These are phyloP conservation scores for Ceriops zippeliana DNA, from an alignment of 345 rosid genomes.

Conservation along the genomic window DNA sequence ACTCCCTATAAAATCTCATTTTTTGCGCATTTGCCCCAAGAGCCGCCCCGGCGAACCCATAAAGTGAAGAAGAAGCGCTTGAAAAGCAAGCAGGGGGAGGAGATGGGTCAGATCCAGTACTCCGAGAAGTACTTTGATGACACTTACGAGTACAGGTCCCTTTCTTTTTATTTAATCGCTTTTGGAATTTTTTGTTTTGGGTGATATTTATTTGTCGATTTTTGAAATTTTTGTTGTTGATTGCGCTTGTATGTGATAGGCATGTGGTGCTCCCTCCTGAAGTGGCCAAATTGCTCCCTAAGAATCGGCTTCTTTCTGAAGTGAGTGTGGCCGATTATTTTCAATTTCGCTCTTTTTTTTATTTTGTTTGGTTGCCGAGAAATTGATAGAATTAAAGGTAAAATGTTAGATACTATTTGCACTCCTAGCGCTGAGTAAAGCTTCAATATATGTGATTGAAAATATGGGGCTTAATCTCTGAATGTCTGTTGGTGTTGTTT, in stretches of 20 bases:
- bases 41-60: too few species aligned
- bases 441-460: too few species aligned
- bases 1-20: too few species aligned
- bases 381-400: not conserved
- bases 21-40: too few species aligned
- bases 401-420: too few species aligned
- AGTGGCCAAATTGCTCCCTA: slow-evolving; percentile 88
- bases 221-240: not conserved
- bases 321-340: slow-evolving; percentile 33
- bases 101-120: slow-evolving; percentile 98
- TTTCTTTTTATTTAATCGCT: not conserved
- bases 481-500: too few species aligned
- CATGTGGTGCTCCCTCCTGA: slow-evolving; percentile 97
- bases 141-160: slow-evolving; percentile 73
- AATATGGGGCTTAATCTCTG: too few species aligned
- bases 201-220: not conserved
- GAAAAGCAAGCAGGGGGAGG: not conserved
- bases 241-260: slow-evolving; percentile 32
- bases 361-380: not conserved
- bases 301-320: slow-evolving; percentile 93
- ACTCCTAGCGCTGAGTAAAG: too few species aligned
- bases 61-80: too few species aligned
- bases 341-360: not conserved
- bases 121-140: slow-evolving; percentile 97
- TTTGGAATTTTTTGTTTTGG: not conserved